Evolutionary conservation across 805 yeast genomes (phyloP), one percentile per base, ranked within the genome.

Genomic region (Alloascoidea africana): DNA sequence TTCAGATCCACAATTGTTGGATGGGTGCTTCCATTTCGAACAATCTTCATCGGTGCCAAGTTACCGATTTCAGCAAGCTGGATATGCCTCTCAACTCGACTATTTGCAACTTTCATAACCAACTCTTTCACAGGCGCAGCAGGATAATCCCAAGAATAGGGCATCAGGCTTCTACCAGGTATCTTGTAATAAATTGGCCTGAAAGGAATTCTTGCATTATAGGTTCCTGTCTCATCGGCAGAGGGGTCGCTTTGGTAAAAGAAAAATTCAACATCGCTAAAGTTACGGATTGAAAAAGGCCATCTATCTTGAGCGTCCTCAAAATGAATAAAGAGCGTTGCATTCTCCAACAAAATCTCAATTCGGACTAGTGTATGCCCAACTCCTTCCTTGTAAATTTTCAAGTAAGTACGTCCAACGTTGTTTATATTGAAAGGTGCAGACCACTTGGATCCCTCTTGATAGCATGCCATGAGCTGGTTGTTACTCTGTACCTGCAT

Each of bases 81-180:
- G 15, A 93, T 68, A 35, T 74, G 72, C 41, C 96, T 66, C 50
- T 81, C 87, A n/a, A n/a, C n/a, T n/a, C n/a, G n/a, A 23, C 13
- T 23, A 8, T n/a, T n/a, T 8, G 8, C 30, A 23, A 8, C 8
- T 18, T 77, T 65, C 23, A 91, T 55, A 3, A 85, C 66, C 19
- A 91, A 58, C 50, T 87, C 96, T 53, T 86, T 87, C 35, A 78
- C 69, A 5, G 71, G 60, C 0, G 95, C 96, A 38, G 93, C 85
- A 1, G 98, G 98, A 57, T 71, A 91, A 54, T 91, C 98, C 87
- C 96, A 91, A 0, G 98, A 84, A 54, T 91, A 91, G 0, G 97
- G 96, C 97, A 91, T 91, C 2, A 85, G 94, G 57, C 95, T 82
- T 49, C 73, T 74, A 1, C 94, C 75, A 0, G 97, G 96, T 8